Conservation (phyloP, 2,329 filamentous ascomycete species). For the Colletotrichum endophyticum region DNA sequence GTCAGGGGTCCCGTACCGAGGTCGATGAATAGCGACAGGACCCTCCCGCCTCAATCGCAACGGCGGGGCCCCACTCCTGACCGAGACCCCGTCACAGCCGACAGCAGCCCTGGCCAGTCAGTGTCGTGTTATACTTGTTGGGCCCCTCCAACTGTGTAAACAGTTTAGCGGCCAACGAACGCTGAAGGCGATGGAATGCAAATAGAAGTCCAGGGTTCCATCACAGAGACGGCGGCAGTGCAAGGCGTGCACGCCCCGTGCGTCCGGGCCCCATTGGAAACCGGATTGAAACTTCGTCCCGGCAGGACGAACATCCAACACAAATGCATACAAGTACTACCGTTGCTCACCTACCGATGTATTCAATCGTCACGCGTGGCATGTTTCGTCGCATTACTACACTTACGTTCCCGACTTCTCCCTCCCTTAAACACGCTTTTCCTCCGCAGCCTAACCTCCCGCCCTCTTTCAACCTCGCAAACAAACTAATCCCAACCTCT, state of each 20-base stretch:
- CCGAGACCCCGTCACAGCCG: neutral
- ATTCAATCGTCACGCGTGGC: neutral
- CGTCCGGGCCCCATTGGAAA: conserved; percentile 11
- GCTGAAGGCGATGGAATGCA: neutral
- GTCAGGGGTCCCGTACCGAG: neutral
- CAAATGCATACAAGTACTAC: neutral
- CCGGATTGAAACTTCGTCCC: conserved; percentile 20
- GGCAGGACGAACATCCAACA: neutral
- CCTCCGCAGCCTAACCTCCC: neutral
- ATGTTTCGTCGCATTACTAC: conserved; percentile 1
- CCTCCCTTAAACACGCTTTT: neutral
- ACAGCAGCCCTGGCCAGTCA: neutral
- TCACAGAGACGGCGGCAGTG: neutral
- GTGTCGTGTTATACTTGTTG: neutral
- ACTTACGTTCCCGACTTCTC: neutral
- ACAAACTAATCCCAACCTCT: neutral
- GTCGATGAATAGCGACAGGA: neutral
- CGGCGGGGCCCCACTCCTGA: neutral
- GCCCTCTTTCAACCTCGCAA: neutral
- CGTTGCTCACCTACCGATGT: neutral
- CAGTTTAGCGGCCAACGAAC: neutral
- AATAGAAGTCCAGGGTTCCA: neutral
- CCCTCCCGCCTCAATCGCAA: neutral
- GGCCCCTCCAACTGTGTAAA: neutral
- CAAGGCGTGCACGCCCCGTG: conserved; percentile 3